These are phyloP conservation scores for Shiraia sp. DNA, from an alignment of 2,329 filamentous ascomycete species.

Conservation along the genomic window DNA sequence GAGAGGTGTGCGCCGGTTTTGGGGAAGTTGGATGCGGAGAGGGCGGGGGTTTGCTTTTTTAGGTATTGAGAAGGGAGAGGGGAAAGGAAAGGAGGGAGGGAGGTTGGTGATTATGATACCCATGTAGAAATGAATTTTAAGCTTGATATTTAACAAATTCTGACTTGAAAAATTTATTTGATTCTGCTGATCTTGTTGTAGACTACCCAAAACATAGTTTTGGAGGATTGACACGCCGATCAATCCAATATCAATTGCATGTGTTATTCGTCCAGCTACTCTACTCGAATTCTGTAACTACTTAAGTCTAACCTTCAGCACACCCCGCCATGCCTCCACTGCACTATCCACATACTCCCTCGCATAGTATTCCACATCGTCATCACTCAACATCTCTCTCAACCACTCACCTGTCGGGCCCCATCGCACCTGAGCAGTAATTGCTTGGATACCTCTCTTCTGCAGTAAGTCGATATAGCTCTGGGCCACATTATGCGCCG, in stretches of 20 bases:
- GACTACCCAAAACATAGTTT: too few species aligned
- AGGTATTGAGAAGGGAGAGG: slow-evolving; percentile 33
- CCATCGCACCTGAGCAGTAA: slow-evolving; percentile 26
- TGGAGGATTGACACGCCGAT: too few species aligned
- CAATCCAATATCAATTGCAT: too few species aligned
- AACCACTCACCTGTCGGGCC: slow-evolving; percentile 30
- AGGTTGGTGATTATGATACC: not conserved
- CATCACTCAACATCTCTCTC: slow-evolving; percentile 21
- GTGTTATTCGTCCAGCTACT: too few species aligned
- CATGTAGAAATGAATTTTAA: too few species aligned
- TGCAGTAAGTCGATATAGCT: slow-evolving; percentile 26
- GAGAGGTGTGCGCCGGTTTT: slow-evolving; percentile 30
- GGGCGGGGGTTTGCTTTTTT: slow-evolving; percentile 44
- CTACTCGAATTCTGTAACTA: slow-evolving; percentile 10
- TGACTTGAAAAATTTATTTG: too few species aligned
- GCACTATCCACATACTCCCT: slow-evolving; percentile 38
- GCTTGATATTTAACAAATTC: too few species aligned
- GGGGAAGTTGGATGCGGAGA: slow-evolving; percentile 40
- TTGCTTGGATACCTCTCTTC: slow-evolving; percentile 17
- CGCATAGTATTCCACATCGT: slow-evolving; percentile 28
- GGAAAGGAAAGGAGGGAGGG: not conserved
- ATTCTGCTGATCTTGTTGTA: too few species aligned
- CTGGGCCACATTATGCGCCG: slow-evolving; percentile 15
- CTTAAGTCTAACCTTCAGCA: slow-evolving; percentile 40
- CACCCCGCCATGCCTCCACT: slow-evolving; percentile 33